These are phyloP conservation scores for Pseudogymnoascus sp. DNA, from an alignment of 2,329 filamentous ascomycete species.

Conservation along the genomic window DNA sequence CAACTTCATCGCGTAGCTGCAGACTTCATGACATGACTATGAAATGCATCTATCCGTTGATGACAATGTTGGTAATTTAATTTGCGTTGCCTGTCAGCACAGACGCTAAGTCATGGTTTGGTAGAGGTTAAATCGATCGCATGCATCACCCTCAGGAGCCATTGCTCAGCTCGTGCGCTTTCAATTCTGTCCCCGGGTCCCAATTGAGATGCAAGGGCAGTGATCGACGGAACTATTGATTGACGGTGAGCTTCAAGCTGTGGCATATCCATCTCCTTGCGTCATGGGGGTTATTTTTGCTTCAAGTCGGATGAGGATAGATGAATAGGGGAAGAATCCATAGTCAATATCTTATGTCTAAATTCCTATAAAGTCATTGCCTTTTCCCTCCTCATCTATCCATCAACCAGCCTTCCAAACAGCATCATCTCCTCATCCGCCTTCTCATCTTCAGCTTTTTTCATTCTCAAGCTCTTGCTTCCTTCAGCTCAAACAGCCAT, in stretches of 20 bases:
- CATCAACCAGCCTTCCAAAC: neutral
- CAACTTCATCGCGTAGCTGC: too few relatives aligned
- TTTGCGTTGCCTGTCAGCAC: neutral
- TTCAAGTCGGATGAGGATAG: neutral
- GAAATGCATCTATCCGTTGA: neutral
- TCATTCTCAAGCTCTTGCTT: neutral
- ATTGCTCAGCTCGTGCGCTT: neutral
- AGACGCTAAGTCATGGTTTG: neutral
- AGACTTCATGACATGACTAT: neutral
- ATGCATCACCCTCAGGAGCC: neutral
- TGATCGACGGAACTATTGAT: constrained; percentile 4
- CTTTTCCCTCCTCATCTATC: neutral
- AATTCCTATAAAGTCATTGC: neutral
- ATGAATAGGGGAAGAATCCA: neutral
- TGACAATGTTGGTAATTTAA: neutral
- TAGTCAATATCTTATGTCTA: neutral
- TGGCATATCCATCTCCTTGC: constrained; percentile 1
- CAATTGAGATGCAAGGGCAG: constrained; percentile 2
- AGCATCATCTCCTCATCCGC: neutral
- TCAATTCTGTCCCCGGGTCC: neutral
- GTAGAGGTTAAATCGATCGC: neutral
- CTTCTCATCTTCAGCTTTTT: neutral
- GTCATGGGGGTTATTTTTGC: neutral
- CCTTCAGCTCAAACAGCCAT: neutral
- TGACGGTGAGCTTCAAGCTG: neutral